Evolutionary conservation across 2,329 filamentous ascomycete genomes (phyloP), one percentile per base, ranked within the genome.

Genomic region (Teratosphaeria nubilosa): DNA sequence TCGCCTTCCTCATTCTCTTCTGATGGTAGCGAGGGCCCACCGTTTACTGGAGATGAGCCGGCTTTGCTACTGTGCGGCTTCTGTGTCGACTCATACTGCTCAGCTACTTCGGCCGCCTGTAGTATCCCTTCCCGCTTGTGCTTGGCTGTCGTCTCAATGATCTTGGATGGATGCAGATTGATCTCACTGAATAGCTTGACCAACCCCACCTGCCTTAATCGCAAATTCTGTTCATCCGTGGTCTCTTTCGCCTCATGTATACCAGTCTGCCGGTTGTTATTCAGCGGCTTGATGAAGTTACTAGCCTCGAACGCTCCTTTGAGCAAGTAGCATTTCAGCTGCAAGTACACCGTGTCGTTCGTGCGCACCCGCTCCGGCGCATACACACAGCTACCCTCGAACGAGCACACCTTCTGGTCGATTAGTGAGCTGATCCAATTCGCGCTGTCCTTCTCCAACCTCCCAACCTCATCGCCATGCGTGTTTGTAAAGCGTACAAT

Each of bases 341-440:
- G 94, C 6, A 99, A 73, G 66, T 92, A 95, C n/a, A 99, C 81
- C 0, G 91, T 97, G 67, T 99, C 94, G 68, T 95, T 96, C 9
- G 91, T 94, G 54, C 89, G 82, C 53, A 97, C 74, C 53, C 83
- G 80, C 58, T 97, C 92, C 0, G 91, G 91, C 0, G 89, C 89
- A 72, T 88, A 97, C 1, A 99, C 90, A 67, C 91, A 96, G 13
- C 82, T 84, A 5, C 88, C 94, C 64, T 95, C 88, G 61, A 99
- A 95, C 24, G 77, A 82, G 76, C 91, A 96, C 3, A 96, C 81
- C 32, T 87, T 86, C 70, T 97, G 91, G 68, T 99, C 94, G 55
- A 97, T 84, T 64, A 99, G 75, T 0, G 91, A 86, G 3, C 94
- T 96, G 5, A 97, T 88, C 91, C 94, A 99, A 60, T 85, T 84